Base-by-base conservation (phyloP, 2,329 filamentous ascomycete genomes). In the Coniochaeta sp. region DNA sequence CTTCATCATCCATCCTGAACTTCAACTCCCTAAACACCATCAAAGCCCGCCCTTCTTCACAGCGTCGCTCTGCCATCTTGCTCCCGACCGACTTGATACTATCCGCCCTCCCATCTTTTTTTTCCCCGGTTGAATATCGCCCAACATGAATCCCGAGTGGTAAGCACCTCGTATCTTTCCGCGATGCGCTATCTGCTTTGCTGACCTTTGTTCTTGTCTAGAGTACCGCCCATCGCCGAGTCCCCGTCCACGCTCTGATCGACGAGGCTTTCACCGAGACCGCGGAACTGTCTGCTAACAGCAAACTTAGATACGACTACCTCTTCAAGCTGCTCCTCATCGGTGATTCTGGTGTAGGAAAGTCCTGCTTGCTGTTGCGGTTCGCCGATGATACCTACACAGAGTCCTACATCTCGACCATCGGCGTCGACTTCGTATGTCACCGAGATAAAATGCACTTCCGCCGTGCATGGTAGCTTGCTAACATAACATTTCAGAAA, bases 301-400 rank as follows among this genome's bases (percentile, higher is more conserved):
- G 55, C 28, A 26, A 10, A 36, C 56, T 60, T 74, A 98, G 95
- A 95, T 99, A 99, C 90, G 95, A 99, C 78, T 99, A 99, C 79
- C 92, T 99, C 74, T 99, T 99, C 88, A 99, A 99, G 88, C 92
- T 99, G 68, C 91, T 99, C 79, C 93, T 99, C 83, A 99, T 99
- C 87, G 95, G 95, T 79, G 95, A 99, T 78, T 99, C 95, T 77
- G 95, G 95, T 87, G 95, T 99, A 73, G 95, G 95, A 89, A 99
- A 99, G 89, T 99, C 95, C 74, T 99, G 95, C 81, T 78, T 99
- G 81, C 85, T 99, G 69, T 84, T 99, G 75, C 92, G 95, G 81
- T 99, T 99, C 74, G 95, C 95, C 74, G 95, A 97, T 75, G 93
- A 97, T 74, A 98, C 95, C 77, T 99, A 98, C 83, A 99, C 95